A percentile compares a stretch with the other conserved stretches of the same genome.
Evolutionary conservation across 139 green algal genomes (phyloP).

Genomic region (Microglena sp.): DNA sequence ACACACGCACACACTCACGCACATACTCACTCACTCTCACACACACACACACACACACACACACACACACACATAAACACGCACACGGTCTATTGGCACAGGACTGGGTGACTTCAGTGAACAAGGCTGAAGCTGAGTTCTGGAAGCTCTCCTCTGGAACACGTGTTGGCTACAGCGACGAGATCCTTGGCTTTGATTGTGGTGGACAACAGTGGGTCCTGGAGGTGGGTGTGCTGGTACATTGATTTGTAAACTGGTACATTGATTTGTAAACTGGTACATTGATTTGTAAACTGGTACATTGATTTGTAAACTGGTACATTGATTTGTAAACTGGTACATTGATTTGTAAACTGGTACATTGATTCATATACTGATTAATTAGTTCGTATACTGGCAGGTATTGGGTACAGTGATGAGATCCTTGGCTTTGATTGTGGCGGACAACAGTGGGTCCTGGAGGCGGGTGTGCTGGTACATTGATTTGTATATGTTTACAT

Average conservation of each 20-base stretch:
- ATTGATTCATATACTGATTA: too few relatives aligned
- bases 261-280: too few relatives aligned
- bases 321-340: too few relatives aligned
- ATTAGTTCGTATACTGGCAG: too few relatives aligned
- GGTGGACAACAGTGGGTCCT: constrained; percentile 96
- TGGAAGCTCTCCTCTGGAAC: constrained; percentile 55
- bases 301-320: too few relatives aligned
- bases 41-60: background rate
- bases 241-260: too few relatives aligned
- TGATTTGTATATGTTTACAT: too few relatives aligned
- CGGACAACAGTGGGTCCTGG: constrained; percentile 94
- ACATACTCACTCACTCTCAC: too few relatives aligned
- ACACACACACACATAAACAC: background rate
- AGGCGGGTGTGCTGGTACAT: constrained; percentile 67
- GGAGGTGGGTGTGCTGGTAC: constrained; percentile 70
- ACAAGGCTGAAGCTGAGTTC: constrained; percentile 80
- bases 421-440: constrained; percentile 96
- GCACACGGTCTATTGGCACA: background rate
- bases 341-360: too few relatives aligned
- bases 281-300: too few relatives aligned
- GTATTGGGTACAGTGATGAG: constrained; percentile 68
- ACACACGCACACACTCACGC: too few relatives aligned
- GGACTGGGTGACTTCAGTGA: constrained; percentile 52
- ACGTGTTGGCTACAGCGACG: constrained; percentile 70
- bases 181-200: constrained; percentile 97